phyloP scores from a whole-genome alignment of 768 basidiomycete species.

The Mycena chlorophos region DNA sequence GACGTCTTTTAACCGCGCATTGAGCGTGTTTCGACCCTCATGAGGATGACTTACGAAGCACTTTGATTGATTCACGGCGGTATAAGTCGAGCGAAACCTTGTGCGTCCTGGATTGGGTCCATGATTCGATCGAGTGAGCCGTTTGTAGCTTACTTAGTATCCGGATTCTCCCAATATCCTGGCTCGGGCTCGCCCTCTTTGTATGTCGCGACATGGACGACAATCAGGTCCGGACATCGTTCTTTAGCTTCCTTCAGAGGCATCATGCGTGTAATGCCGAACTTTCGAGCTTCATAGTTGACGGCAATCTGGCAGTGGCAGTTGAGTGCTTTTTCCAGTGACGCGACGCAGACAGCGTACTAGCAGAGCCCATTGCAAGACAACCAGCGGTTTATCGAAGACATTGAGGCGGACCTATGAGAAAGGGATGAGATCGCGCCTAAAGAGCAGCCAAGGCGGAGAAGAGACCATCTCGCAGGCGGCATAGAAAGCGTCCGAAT shows the following conservation, averaged over 20 bases:
- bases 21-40: not conserved
- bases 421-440: too few species aligned
- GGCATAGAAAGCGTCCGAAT: conserved; percentile 84
- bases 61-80: conserved; percentile 85
- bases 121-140: conserved; percentile 1
- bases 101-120: not conserved
- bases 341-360: too few species aligned
- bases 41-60: conserved; percentile 43
- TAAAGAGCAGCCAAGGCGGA: too few species aligned
- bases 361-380: conserved; percentile 85
- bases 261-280: conserved; percentile 91
- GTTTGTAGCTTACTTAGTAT: conserved; percentile 47
- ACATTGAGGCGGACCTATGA: conserved; percentile 74
- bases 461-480: conserved; percentile 89
- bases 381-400: conserved; percentile 68
- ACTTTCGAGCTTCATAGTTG: conserved; percentile 92
- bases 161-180: conserved; percentile 88
- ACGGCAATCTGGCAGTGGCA: too few species aligned
- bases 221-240: conserved; percentile 78
- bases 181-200: conserved; percentile 84
- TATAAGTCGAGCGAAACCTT: conserved; percentile 96
- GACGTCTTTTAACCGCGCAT: conserved; percentile 35
- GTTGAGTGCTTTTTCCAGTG: too few species aligned
- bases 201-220: conserved; percentile 95
- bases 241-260: conserved; percentile 79